Conservation (phyloP, 148 eudicot species). For the Cornus florida region DNA sequence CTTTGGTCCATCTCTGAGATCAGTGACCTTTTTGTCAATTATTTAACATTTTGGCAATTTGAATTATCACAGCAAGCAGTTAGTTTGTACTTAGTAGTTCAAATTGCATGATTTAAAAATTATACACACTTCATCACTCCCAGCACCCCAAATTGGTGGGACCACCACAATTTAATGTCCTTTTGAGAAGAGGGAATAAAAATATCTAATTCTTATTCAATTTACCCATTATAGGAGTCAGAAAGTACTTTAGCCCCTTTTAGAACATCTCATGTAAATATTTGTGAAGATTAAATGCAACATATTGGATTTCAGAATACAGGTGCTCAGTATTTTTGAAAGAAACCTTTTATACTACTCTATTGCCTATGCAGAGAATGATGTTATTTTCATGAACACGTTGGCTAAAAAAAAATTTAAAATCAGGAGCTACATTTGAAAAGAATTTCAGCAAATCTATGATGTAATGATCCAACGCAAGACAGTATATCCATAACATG, state of each 20-base stretch:
- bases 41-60: not conserved
- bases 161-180: not conserved
- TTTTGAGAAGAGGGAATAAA: not conserved
- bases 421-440: not conserved
- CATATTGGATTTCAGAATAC: not conserved
- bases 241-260: not conserved
- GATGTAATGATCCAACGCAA: not conserved
- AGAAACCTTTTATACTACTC: not conserved
- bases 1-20: constrained; percentile 68
- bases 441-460: not conserved
- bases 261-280: not conserved
- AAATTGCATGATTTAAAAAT: not conserved
- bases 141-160: not conserved
- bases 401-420: not conserved
- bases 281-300: not conserved
- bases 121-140: not conserved
- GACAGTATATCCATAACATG: not conserved
- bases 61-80: not conserved
- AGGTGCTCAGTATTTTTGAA: not conserved
- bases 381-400: not conserved
- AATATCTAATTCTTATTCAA: not conserved
- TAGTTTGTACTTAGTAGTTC: not conserved
- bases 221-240: not conserved
- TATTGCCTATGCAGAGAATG: not conserved
- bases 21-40: constrained; percentile 12